Percentiles rank a stretch among this genome's conserved stretches.
These are phyloP conservation scores for Dendryphion nanum DNA, from an alignment of 2,329 filamentous ascomycete species.

Conservation along the genomic window DNA sequence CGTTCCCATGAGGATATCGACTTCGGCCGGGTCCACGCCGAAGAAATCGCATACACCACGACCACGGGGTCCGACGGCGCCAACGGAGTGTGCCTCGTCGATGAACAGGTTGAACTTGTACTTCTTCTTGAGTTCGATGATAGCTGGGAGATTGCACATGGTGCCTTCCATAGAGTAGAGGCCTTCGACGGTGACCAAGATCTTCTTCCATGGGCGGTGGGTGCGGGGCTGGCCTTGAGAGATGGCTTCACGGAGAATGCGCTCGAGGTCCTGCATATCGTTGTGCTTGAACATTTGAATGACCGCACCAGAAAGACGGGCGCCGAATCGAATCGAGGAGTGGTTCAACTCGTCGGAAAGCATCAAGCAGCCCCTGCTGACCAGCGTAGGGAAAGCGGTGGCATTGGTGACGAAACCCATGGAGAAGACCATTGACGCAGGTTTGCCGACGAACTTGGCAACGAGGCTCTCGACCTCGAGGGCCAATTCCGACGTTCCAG, in stretches of 20 bases:
- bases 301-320: constrained; percentile 89
- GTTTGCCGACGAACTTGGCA: constrained; percentile 90
- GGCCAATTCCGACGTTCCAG: constrained; percentile 83
- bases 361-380: constrained; percentile 89
- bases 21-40: constrained; percentile 78
- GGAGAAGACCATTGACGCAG: constrained; percentile 92
- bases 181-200: constrained; percentile 91
- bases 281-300: constrained; percentile 98
- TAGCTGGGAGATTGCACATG: constrained; percentile 93
- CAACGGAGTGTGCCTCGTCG: constrained; percentile 95
- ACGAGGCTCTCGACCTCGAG: constrained; percentile 87
- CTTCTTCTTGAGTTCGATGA: constrained; percentile 82
- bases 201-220: constrained; percentile 99
- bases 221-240: constrained; percentile 96
- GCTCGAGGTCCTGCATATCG: constrained; percentile 85
- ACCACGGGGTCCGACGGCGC: constrained; percentile 83
- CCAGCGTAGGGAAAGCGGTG: constrained; percentile 85
- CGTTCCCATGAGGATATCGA: constrained; percentile 97
- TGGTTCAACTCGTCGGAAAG: constrained; percentile 98
- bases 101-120: constrained; percentile 98
- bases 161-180: constrained; percentile 99
- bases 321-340: constrained; percentile 92
- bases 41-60: constrained; percentile 98
- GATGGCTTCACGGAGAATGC: constrained; percentile 83
- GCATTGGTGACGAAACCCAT: constrained; percentile 99